Evolutionary conservation across 495 filamentous ascomycete genomes (phyloP), one percentile per base, ranked within the genome.

Genomic region (Xylaria intraflava): DNA sequence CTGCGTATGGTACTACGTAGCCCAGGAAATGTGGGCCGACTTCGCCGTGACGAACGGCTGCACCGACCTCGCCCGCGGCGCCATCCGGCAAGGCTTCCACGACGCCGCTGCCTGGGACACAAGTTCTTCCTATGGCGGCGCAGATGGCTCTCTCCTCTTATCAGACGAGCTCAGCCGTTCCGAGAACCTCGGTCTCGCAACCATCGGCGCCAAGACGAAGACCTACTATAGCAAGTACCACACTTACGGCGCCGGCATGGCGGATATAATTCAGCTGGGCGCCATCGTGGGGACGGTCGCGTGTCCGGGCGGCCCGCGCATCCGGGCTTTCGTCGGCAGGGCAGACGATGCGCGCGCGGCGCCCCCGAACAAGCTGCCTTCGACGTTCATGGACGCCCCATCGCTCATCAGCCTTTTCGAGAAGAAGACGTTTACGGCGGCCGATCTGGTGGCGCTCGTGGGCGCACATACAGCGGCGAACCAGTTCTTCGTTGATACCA

Each of bases 391-490:
- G 20, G 54, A 60, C 36, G 63, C 66, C 27, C 49, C 65, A 5
- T 23, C 17, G 9, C 53, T 72, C 29, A 59, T 72, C 55, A 50
- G 59, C 24, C 65, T 80, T 6, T 80, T 78, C 61, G 51, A 51
- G 11, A 66, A 67, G 23, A 80, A 80, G 65, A 78, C 77, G 0
- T 74, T 81, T 57, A 61, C 66, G 22, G 53, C 74, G 6, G 57
- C 61, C 30, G 73, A 70, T 40, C 64, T 79, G 1, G 72, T 72
- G 0, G 76, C 77, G 0, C 65, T 81, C 6, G 60, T 81, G 1
- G 78, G 78, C 23, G 75, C 78, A 0, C 78, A 81, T 61, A 73
- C 73, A 5, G 66, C 66, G 11, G 63, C 65, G 40, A 68, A 67
- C 51, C 76, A 80, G 56, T 67, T 61, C 23, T 74, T 72, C 54